These are phyloP conservation scores for Dactylonectria estremocensis DNA, from an alignment of 2,329 filamentous ascomycete genomes.

Conservation along the genomic window DNA sequence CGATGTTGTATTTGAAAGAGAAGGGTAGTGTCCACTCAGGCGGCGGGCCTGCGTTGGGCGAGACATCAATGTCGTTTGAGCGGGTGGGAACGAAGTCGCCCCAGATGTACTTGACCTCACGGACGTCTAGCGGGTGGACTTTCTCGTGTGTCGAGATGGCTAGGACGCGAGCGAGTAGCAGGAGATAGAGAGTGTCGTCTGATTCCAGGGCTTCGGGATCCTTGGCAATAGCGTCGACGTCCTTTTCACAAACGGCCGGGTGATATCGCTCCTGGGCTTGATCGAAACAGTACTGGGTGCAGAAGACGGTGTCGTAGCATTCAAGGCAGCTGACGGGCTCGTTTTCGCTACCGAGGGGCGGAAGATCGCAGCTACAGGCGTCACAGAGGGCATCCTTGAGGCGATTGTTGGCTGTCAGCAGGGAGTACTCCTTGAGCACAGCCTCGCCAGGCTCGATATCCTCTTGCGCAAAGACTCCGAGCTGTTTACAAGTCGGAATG, in stretches of 20 bases:
- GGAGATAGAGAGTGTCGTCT: slow-evolving; percentile 73
- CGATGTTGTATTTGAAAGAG: slow-evolving; percentile 82
- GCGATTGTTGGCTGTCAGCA: slow-evolving; percentile 90
- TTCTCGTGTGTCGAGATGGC: slow-evolving; percentile 76
- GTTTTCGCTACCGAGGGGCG: slow-evolving; percentile 67
- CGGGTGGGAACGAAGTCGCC: slow-evolving; percentile 73
- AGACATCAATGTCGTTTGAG: slow-evolving; percentile 68
- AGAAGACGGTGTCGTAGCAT: slow-evolving; percentile 78
- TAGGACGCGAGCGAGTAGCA: slow-evolving; percentile 73
- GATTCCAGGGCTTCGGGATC: slow-evolving; percentile 73
- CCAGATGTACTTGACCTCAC: slow-evolving; percentile 78
- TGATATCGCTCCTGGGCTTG: slow-evolving; percentile 74
- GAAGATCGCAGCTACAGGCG: slow-evolving; percentile 84
- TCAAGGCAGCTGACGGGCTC: slow-evolving; percentile 69
- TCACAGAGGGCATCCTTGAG: slow-evolving; percentile 91
- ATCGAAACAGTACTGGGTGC: slow-evolving; percentile 71
- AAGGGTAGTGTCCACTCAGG: slow-evolving; percentile 81
- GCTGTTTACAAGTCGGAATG: slow-evolving; percentile 77
- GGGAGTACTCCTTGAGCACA: slow-evolving; percentile 85
- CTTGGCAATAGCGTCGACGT: slow-evolving; percentile 76
- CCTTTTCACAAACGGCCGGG: slow-evolving; percentile 76
- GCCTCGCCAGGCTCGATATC: slow-evolving; percentile 83
- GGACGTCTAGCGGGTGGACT: slow-evolving; percentile 74
- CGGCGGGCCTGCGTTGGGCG: slow-evolving; percentile 69
- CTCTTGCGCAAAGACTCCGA: slow-evolving; percentile 90